These are phyloP conservation scores for Coriolopsis trogii DNA, from an alignment of 1,284 basidiomycete genomes.

Conservation along the genomic window DNA sequence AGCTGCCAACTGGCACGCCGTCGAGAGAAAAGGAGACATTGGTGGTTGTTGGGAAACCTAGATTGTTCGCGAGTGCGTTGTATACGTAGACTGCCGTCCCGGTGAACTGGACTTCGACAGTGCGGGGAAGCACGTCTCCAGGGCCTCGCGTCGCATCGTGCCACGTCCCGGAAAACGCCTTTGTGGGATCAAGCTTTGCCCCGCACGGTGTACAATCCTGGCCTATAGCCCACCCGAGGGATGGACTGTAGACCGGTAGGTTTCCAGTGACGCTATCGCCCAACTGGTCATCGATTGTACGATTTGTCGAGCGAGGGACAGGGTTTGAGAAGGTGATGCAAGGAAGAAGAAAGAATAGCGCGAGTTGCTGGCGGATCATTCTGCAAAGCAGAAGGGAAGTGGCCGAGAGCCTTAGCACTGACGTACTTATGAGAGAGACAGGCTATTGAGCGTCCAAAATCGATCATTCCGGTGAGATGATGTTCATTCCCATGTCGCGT, in stretches of 20 bases:
- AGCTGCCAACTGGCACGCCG: slow-evolving; percentile 28
- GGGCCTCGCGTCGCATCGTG: background rate
- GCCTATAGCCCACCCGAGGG: background rate
- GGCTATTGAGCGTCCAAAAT: no score
- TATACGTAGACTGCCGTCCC: slow-evolving; percentile 32
- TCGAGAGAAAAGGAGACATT: slow-evolving; percentile 40
- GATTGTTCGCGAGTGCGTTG: slow-evolving; percentile 32
- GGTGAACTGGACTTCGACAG: background rate
- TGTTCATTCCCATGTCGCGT: no score
- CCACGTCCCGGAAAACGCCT: background rate
- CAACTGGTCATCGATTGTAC: slow-evolving; percentile 3
- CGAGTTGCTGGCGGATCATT: no score
- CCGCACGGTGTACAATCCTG: background rate
- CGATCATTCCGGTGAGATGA: no score
- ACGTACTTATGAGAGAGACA: no score
- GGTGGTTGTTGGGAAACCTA: background rate
- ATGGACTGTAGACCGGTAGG: background rate
- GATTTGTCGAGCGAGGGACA: no score
- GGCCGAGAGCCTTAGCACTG: no score
- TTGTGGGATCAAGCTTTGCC: background rate
- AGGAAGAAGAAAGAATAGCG: no score
- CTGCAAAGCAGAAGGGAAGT: no score
- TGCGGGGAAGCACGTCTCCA: background rate
- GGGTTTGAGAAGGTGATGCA: no score
- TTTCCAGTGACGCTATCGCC: background rate